Conservation (phyloP, 2,329 filamentous ascomycete species). For the Exophiala spinifera region DNA sequence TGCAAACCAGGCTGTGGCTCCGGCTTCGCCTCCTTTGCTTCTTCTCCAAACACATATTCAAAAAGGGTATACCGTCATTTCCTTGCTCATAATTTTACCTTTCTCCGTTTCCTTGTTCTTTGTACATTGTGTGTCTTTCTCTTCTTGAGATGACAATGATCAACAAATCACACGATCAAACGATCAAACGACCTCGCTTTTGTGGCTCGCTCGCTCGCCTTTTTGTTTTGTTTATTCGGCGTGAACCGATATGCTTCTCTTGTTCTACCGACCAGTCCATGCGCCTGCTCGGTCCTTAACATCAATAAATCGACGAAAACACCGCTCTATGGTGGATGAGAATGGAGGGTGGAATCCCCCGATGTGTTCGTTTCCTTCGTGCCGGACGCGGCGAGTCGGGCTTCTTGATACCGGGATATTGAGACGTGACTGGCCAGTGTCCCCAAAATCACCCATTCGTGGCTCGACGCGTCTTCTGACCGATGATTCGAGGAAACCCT, state of each 20-base stretch:
- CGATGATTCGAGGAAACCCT: not conserved
- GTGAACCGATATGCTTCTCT: constrained; percentile 3
- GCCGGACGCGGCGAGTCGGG: too few species aligned
- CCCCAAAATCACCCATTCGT: not conserved
- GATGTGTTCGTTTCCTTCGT: too few species aligned
- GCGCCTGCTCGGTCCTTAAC: too few species aligned
- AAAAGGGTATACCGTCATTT: not conserved
- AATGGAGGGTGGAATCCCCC: not conserved
- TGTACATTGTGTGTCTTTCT: not conserved
- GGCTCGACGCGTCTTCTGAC: constrained; percentile 11
- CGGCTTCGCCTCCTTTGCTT: too few species aligned
- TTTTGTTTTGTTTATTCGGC: constrained; percentile 10
- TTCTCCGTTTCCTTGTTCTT: constrained; percentile 1
- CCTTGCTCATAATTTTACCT: too few species aligned
- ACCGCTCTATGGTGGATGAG: not conserved
- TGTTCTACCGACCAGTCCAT: constrained; percentile 5
- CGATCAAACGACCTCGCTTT: too few species aligned
- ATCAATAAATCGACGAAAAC: not conserved
- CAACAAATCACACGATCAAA: too few species aligned
- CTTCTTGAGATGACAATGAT: not conserved
- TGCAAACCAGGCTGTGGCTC: too few species aligned
- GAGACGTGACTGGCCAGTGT: not conserved
- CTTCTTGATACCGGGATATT: not conserved
- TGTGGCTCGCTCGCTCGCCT: not conserved
- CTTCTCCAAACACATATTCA: too few species aligned